Conservation (phyloP, 805 yeast genomes). For the Candida hispaniensis region DNA sequence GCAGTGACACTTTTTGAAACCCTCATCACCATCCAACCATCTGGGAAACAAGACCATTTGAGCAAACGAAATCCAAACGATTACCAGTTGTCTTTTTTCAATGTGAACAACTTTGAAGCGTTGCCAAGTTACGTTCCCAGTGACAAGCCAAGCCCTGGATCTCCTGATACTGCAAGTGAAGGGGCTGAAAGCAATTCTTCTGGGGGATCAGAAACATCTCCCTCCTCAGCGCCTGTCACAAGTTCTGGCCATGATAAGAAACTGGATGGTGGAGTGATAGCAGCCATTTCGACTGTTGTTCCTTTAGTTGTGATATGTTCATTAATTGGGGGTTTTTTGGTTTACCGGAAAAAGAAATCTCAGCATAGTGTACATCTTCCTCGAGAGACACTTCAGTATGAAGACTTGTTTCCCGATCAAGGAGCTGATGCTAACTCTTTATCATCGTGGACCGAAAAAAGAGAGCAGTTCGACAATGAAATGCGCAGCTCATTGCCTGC, state of each 20-base stretch:
- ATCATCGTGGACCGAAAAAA: slow-evolving; percentile 13
- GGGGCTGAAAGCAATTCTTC: no score
- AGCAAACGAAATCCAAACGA: not conserved
- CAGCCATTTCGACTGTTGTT: slow-evolving; percentile 2
- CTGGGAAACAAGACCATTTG: not conserved
- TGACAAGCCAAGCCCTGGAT: not conserved
- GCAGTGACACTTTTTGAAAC: slow-evolving; percentile 9
- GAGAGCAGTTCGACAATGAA: no score
- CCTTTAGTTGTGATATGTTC: slow-evolving; percentile 4
- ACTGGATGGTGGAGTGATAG: slow-evolving; percentile 2
- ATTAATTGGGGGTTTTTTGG: not conserved
- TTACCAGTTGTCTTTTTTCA: slow-evolving; percentile 7
- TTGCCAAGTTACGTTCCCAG: slow-evolving; percentile 11
- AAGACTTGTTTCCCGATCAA: slow-evolving; percentile 3
- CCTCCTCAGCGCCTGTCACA: not conserved
- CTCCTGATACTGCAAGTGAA: not conserved
- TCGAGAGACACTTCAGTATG: slow-evolving; percentile 6
- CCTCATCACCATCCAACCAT: slow-evolving; percentile 4
- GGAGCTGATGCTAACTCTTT: slow-evolving; percentile 10
- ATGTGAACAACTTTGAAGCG: slow-evolving; percentile 7
- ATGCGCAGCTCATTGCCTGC: no score
- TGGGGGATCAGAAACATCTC: not conserved
- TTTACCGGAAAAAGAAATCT: slow-evolving; percentile 3
- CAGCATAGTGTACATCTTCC: slow-evolving; percentile 5
- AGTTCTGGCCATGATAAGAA: slow-evolving; percentile 1